phyloP scores from a whole-genome alignment of 495 filamentous ascomycete species.

The Tuber indicum region DNA sequence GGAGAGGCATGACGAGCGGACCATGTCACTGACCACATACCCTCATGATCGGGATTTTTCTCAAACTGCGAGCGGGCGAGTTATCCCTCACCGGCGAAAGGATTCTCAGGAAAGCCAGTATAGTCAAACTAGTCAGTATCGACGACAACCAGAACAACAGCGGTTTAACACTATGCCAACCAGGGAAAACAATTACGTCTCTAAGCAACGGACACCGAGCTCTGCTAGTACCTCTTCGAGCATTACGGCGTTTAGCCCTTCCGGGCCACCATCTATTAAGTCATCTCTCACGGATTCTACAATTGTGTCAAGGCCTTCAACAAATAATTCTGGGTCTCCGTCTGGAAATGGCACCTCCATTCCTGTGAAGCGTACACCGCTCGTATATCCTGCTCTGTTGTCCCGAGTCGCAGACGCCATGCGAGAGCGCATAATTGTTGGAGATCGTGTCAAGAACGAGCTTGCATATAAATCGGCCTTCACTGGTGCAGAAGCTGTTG shows the following conservation, averaged over 20 bases:
- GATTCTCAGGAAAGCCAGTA: conserved; percentile 47
- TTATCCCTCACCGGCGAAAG: conserved; percentile 59
- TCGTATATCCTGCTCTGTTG: conserved; percentile 88
- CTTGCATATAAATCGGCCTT: conserved; percentile 96
- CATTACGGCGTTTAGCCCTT: conserved; percentile 28
- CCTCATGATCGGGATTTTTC: conserved; percentile 66
- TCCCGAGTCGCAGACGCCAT: conserved; percentile 88
- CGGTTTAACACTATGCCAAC: conserved; percentile 38
- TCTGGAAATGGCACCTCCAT: conserved; percentile 19
- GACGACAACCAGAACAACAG: conserved; percentile 39
- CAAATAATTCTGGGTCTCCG: conserved; percentile 32
- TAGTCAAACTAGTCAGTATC: conserved; percentile 48
- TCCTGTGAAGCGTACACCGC: conserved; percentile 50
- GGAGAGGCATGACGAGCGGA: conserved; percentile 81
- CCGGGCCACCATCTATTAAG: conserved; percentile 30
- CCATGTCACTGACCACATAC: conserved; percentile 93
- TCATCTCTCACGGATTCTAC: conserved; percentile 28
- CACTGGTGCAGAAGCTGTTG: conserved; percentile 88
- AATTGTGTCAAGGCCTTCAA: conserved; percentile 28
- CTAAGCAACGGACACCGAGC: conserved; percentile 40
- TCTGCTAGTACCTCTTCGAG: conserved; percentile 41
- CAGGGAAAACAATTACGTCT: conserved; percentile 35
- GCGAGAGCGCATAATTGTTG: conserved; percentile 70
- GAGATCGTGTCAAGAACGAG: conserved; percentile 91
- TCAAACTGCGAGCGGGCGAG: conserved; percentile 84